Conservation (phyloP, 768 basidiomycete genomes). For the Podaxis carcinomalis region DNA sequence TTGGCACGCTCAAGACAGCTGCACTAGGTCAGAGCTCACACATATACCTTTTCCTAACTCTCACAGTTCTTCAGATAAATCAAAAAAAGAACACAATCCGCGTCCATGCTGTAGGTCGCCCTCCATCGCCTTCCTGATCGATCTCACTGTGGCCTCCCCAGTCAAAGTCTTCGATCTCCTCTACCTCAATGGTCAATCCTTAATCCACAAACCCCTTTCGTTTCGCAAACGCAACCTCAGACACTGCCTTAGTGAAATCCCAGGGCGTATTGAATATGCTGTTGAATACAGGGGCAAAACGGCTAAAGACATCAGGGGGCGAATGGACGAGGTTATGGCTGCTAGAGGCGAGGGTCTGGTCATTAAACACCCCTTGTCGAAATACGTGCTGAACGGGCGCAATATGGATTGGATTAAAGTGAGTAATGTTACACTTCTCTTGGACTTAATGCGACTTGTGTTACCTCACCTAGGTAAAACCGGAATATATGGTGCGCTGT, state of each 20-base stretch:
- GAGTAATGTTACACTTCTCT: slow-evolving; percentile 1
- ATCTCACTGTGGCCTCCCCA: slow-evolving; percentile 24
- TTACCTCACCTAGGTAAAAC: slow-evolving; percentile 65
- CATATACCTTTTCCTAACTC: not conserved
- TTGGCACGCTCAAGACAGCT: slow-evolving; percentile 91
- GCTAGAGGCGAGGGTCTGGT: slow-evolving; percentile 89
- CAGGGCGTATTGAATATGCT: slow-evolving; percentile 80
- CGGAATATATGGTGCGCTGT: slow-evolving; percentile 73
- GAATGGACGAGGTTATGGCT: slow-evolving; percentile 82
- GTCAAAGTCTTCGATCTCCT: slow-evolving; percentile 97
- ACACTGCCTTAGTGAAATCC: slow-evolving; percentile 60
- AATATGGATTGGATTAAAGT: slow-evolving; percentile 94
- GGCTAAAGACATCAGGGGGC: slow-evolving; percentile 73
- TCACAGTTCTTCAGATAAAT: slow-evolving; percentile 46
- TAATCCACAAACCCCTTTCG: slow-evolving; percentile 65
- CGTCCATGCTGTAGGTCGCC: slow-evolving; percentile 81
- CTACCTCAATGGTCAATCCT: slow-evolving; percentile 79
- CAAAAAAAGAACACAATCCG: slow-evolving; percentile 65
- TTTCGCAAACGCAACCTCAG: slow-evolving; percentile 79
- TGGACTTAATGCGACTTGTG: not conserved
- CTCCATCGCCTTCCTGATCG: not conserved
- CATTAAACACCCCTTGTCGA: slow-evolving; percentile 77
- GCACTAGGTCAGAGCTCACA: slow-evolving; percentile 58
- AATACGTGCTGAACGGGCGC: slow-evolving; percentile 83
- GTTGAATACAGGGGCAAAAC: slow-evolving; percentile 70